phyloP scores from a whole-genome alignment of 208 protist genomes.

The Leptomonas pyrrhocoris region DNA sequence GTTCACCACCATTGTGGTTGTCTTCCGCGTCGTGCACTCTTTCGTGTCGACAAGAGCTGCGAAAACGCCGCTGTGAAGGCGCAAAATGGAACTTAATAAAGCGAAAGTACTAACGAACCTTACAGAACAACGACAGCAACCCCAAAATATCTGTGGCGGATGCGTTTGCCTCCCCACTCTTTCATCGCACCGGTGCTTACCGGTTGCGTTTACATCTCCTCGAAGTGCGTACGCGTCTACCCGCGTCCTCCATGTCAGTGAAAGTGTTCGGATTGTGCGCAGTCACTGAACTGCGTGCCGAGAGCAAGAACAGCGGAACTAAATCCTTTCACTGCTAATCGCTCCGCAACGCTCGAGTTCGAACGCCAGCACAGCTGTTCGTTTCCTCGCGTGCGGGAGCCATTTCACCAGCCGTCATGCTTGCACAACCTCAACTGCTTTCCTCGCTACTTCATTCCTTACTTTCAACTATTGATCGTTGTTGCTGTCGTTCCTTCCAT shows the following conservation, averaged over 20 bases:
- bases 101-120: background rate
- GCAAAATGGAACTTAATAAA: background rate
- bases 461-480: no score
- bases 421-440: background rate
- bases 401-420: background rate
- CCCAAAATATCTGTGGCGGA: no score
- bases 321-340: background rate
- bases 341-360: background rate
- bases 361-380: background rate
- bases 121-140: no score
- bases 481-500: no score
- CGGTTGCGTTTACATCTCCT: no score
- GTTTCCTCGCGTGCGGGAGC: background rate
- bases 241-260: no score
- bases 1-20: conserved; percentile 39
- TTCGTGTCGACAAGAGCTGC: conserved; percentile 21
- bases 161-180: no score
- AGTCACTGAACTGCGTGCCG: no score
- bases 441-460: no score
- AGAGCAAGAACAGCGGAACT: background rate
- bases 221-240: no score
- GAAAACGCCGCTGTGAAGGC: conserved; percentile 10
- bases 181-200: no score
- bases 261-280: no score
- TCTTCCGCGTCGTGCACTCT: conserved; percentile 29